Percentiles rank a stretch among this genome's conserved stretches.
phyloP scores from a whole-genome alignment of 164 flowering plant species.

The Tetracentron sinense region DNA sequence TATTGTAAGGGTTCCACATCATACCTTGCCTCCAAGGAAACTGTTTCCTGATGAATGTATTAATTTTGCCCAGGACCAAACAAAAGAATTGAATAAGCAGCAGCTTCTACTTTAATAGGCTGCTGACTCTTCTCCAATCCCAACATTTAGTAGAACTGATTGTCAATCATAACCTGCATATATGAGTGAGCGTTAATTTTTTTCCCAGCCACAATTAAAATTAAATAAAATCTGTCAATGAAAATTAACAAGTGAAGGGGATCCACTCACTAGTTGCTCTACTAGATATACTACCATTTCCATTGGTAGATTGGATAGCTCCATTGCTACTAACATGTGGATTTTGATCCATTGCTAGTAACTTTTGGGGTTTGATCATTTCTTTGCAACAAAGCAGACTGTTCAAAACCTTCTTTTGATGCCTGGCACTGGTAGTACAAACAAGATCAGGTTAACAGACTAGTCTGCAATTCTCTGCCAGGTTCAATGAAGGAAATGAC shows the following conservation, averaged over 20 bases:
- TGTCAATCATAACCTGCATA: neutral
- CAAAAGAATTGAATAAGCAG: conserved; percentile 10
- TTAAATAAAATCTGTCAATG: neutral
- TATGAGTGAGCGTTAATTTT: neutral
- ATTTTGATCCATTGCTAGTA: conserved; percentile 12
- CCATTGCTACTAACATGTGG: conserved; percentile 11
- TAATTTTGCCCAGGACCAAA: neutral
- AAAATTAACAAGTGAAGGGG: neutral
- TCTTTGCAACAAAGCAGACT: conserved; percentile 12
- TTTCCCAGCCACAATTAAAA: neutral
- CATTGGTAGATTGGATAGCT: conserved; percentile 2
- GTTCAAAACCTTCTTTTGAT: conserved; percentile 18
- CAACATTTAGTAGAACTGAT: neutral
- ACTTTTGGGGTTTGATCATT: conserved; percentile 10
- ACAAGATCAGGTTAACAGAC: neutral
- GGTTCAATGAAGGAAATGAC: neutral
- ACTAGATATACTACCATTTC: conserved; percentile 1
- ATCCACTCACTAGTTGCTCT: neutral
- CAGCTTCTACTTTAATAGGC: neutral
- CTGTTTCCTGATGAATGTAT: neutral
- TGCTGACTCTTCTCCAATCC: conserved; percentile 1
- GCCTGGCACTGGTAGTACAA: conserved; percentile 8
- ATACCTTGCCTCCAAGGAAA: neutral
- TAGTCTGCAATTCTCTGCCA: too few relatives aligned
- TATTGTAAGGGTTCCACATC: conserved; percentile 1